These are phyloP conservation scores for Meyerozyma smithsonii DNA, from an alignment of 1,139 yeast genomes.

Conservation along the genomic window DNA sequence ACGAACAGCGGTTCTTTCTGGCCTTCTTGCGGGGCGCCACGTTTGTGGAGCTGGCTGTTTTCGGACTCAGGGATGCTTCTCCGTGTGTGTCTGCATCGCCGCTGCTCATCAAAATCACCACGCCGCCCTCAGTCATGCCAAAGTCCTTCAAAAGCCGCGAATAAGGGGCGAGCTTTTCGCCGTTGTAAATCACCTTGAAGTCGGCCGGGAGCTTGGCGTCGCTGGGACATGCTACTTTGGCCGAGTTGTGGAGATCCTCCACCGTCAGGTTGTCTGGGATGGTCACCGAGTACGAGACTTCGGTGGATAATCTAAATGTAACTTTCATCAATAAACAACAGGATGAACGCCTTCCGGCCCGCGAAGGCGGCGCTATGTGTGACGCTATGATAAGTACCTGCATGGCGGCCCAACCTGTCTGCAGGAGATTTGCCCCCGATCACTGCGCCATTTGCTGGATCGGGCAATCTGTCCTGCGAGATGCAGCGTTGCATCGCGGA, in stretches of 20 bases:
- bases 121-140: conserved; percentile 17
- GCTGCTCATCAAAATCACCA: conserved; percentile 44
- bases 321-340: conserved; percentile 27
- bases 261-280: conserved; percentile 49
- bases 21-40: conserved; percentile 24
- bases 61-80: conserved; percentile 11
- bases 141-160: conserved; percentile 21
- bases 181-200: conserved; percentile 49
- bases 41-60: conserved; percentile 10
- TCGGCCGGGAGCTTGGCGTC: conserved; percentile 30
- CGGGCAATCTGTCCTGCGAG: conserved; percentile 1
- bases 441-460: too few species aligned
- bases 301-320: conserved; percentile 41
- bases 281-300: conserved; percentile 35
- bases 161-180: conserved; percentile 42
- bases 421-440: too few species aligned
- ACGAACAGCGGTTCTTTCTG: conserved; percentile 62
- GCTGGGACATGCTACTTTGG: conserved; percentile 38
- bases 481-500: background rate
- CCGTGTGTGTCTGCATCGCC: conserved; percentile 22
- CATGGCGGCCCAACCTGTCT: too few species aligned
- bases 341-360: conserved; percentile 1
- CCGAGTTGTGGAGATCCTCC: conserved; percentile 42
- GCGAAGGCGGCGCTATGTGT: background rate
- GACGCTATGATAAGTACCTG: conserved; percentile 1